Percentiles rank a stretch among this genome's conserved stretches.
Evolutionary conservation across 768 basidiomycete genomes (phyloP).

Genomic region (Exsudoporus frostii): DNA sequence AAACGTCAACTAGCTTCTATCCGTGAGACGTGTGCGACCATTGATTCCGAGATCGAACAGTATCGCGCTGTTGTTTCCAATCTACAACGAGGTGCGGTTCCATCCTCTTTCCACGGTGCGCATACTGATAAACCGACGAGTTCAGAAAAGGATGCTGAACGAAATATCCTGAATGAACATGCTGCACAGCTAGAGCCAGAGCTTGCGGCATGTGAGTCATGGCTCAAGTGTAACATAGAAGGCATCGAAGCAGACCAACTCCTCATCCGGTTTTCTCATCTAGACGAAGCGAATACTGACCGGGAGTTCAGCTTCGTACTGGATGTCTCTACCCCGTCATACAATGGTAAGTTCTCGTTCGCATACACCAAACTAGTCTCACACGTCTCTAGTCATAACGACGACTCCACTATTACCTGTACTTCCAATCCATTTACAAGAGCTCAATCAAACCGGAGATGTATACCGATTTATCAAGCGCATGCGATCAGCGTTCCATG

Average conservation of each 20-base stretch:
- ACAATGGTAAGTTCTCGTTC: conserved; percentile 53
- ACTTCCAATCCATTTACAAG: conserved; percentile 64
- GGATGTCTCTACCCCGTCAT: conserved; percentile 61
- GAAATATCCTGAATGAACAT: conserved; percentile 49
- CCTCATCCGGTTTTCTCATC: conserved; percentile 65
- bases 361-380: not conserved
- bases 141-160: conserved; percentile 69
- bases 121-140: not conserved
- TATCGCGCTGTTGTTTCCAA: conserved; percentile 60
- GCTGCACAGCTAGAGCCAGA: conserved; percentile 54
- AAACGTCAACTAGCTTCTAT: conserved; percentile 66
- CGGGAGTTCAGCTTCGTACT: conserved; percentile 72
- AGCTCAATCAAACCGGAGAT: conserved; percentile 68
- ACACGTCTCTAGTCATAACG: conserved; percentile 59
- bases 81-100: conserved; percentile 57
- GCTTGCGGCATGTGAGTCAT: conserved; percentile 52
- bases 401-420: conserved; percentile 67
- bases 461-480: conserved; percentile 69
- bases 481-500: conserved; percentile 55
- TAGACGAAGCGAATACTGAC: conserved; percentile 56
- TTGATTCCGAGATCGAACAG: conserved; percentile 72
- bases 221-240: conserved; percentile 67
- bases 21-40: conserved; percentile 52
- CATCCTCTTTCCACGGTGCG: not conserved
- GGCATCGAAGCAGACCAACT: conserved; percentile 72